Evolutionary conservation across 2,329 filamentous ascomycete species (phyloP), one percentile per base, ranked within the genome.

Genomic region (Graphium sp.): DNA sequence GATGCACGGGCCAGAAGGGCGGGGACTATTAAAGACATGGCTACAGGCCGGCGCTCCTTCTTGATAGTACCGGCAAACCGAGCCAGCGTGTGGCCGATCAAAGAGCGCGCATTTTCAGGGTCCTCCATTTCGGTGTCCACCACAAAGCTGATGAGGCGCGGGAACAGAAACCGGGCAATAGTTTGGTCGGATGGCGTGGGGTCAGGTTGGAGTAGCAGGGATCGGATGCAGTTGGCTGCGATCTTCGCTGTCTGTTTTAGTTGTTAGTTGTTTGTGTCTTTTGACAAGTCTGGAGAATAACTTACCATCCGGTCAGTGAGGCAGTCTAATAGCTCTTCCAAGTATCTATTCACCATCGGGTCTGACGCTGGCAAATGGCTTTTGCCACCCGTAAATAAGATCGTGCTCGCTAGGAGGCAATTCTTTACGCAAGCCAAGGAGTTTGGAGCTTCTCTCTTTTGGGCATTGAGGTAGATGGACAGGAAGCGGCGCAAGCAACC

Each of bases 341-440:
- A 60, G 41, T 85, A 85, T 31, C 71, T 70, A 15, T 63, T 57
- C 25, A 93, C 66, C 1, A 91, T 62, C 7, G 76, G 69, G 40
- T 95, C 85, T 23, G 67, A 70, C 1, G 80, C 67, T 1, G 74
- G 68, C 31, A 95, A 66, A 24, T 74, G 64, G 38, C 79, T 79
- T 34, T 72, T 66, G 6, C 81, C 79, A 22, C 76, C 76, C 7
- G 83, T 93, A 34, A 98, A 74, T 7, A 98, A 65, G 34, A 98
- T 79, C 0, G 89, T 93, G 26, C 78, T 76, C 1, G 84, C 82
- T 26, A 98, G 62, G 5, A 98, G 67, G 5, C 78, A 80, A 44
- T 95, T 98, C 58, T 91, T 94, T 43, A 94, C 87, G 47, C 84
- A 92, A 2, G 77, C 61, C 15, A 98, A 60, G 4, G 84, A 83